Base-by-base conservation (phyloP, 352 stramenopile species). In the Phytophthora pinifolia region DNA sequence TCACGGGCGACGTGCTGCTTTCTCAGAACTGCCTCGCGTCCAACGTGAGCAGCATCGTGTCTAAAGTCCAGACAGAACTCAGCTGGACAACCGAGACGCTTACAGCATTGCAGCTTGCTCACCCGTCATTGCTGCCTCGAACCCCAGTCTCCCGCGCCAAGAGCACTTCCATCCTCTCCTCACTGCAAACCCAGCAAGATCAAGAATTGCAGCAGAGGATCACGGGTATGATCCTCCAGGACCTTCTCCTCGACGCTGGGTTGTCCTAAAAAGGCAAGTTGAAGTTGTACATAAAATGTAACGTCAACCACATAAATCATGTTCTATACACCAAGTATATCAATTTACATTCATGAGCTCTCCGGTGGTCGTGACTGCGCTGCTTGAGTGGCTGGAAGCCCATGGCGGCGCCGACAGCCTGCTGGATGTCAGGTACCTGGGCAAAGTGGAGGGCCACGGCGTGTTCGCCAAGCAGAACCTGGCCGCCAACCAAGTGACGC, bases 381-480 rank as follows among this genome's bases (percentile, higher is more conserved):
- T 81, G n/a, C 45, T 81, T 22, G 46, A 60, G 48, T 81, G 72
- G 72, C 59, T 81, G 39, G 41, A 71, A 43, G 22, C 49, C 33
- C 35, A 76, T 56, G 72, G 62, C 52, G 46, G 46, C 9, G 37
- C 51, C 9, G 59, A 72, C 30, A 68, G 17, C 17, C 59, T 66
- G 33, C 47, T 85, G 50, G 50, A 79, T 29, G 74, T 85, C 34
- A 54, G 59, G 17, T 82, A 80, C 50, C 37, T 80, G 6, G 58
- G 64, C 22, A 52, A 59, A 32, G 46, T 67, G 25, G 67, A 86
- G 62, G 76, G 76, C 17, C 63, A 83, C 42, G 72, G 72, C 14
- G 73, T 86, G 7, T 78, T 80, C 46, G 70, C 76, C 2, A 70
- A 67, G 30, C 61, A 79, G 47, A 14, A 45, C 9, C 46, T 86